Percentiles rank a stretch among this genome's conserved stretches.
Evolutionary conservation across 352 stramenopile species (phyloP).

Genomic region (Phytophthora vignae): DNA sequence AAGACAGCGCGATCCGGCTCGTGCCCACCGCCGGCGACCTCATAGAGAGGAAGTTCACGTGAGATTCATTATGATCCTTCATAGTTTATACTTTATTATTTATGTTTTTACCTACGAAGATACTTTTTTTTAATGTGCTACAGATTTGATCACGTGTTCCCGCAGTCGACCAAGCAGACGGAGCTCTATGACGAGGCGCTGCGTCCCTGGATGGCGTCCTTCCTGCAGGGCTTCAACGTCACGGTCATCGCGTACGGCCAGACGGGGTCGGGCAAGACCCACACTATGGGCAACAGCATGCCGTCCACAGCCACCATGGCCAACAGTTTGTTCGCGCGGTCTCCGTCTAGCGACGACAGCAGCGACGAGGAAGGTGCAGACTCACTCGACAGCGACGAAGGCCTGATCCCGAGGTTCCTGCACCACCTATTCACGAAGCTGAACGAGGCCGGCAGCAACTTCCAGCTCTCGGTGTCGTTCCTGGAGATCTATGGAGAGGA

Average conservation of each 20-base stretch:
- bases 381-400: constrained; percentile 61
- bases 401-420: constrained; percentile 87
- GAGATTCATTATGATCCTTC: constrained; percentile 5
- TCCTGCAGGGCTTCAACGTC: constrained; percentile 91
- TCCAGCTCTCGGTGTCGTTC: constrained; percentile 85
- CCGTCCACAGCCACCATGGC: constrained; percentile 47
- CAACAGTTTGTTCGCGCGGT: constrained; percentile 45
- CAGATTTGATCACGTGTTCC: constrained; percentile 88
- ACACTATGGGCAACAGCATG: constrained; percentile 85
- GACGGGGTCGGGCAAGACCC: constrained; percentile 87
- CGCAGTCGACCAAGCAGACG: constrained; percentile 56
- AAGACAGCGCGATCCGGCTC: constrained; percentile 48
- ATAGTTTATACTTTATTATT: background rate
- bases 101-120: constrained; percentile 7
- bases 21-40: constrained; percentile 24
- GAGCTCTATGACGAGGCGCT: constrained; percentile 81
- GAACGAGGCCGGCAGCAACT: constrained; percentile 40
- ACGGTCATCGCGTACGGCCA: constrained; percentile 90
- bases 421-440: constrained; percentile 76
- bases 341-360: constrained; percentile 21
- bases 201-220: constrained; percentile 82
- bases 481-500: constrained; percentile 99
- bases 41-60: constrained; percentile 70
- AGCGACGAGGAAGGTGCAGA: constrained; percentile 28
- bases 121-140: background rate